These are phyloP conservation scores for Pleurostoma richardsiae DNA, from an alignment of 2,329 filamentous ascomycete species.

Conservation along the genomic window DNA sequence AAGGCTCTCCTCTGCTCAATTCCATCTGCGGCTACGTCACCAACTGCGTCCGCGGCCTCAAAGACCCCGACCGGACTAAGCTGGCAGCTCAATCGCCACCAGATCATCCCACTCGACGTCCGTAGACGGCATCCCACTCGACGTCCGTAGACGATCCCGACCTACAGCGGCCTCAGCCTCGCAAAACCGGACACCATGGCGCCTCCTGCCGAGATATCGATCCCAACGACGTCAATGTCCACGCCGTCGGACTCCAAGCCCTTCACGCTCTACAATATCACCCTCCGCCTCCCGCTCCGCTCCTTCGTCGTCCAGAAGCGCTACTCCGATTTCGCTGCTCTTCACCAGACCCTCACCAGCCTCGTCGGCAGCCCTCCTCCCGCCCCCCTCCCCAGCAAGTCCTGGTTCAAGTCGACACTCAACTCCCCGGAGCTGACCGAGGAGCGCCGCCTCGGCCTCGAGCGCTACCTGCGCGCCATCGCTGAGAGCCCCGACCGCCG, in stretches of 20 bases:
- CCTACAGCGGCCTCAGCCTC: too few species aligned
- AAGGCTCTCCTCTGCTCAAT: too few species aligned
- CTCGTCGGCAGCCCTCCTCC: conserved; percentile 62
- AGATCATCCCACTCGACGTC: too few species aligned
- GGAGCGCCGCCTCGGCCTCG: conserved; percentile 61
- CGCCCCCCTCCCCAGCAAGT: conserved; percentile 63
- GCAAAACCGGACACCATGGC: conserved; percentile 39
- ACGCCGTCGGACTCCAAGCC: conserved; percentile 50
- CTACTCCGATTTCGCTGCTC: conserved; percentile 71
- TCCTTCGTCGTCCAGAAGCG: conserved; percentile 74
- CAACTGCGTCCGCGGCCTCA: too few species aligned
- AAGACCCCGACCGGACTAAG: too few species aligned
- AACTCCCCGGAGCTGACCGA: conserved; percentile 66
- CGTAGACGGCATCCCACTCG: too few species aligned
- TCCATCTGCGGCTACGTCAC: too few species aligned
- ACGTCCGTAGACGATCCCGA: too few species aligned
- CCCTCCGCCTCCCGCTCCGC: conserved; percentile 68
- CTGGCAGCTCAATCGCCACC: background rate
- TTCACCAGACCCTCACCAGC: conserved; percentile 58
- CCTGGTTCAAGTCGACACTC: conserved; percentile 72
- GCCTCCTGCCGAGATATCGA: conserved; percentile 61
- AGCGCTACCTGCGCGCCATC: conserved; percentile 67
- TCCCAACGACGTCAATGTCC: conserved; percentile 58
- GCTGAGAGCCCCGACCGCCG: conserved; percentile 67
- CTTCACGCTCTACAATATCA: conserved; percentile 75